phyloP scores from a whole-genome alignment of 2,329 filamentous ascomycete species.

The Trichoderma endophyticum region DNA sequence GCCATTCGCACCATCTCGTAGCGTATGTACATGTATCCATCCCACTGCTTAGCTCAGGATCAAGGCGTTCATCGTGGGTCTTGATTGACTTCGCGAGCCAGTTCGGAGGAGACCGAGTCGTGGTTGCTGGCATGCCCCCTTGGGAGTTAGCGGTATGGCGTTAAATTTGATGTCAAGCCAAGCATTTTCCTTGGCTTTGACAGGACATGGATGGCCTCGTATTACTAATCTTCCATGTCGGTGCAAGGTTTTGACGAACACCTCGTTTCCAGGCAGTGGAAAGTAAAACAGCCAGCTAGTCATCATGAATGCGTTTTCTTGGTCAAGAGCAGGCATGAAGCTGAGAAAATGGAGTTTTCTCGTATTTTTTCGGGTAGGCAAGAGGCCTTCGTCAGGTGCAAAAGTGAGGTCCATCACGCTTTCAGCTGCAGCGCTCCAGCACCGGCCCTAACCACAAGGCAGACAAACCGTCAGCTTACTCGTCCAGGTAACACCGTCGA shows the following conservation, averaged over 20 bases:
- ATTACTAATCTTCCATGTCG: background rate
- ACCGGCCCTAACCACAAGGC: background rate
- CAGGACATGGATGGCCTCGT: background rate
- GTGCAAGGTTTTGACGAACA: background rate
- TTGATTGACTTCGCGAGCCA: background rate
- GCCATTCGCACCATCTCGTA: background rate
- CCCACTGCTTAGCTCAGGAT: background rate
- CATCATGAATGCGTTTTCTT: background rate
- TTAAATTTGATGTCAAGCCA: conserved; percentile 3
- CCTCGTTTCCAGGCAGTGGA: background rate
- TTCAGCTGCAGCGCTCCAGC: background rate
- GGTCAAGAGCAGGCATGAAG: background rate
- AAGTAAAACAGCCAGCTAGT: background rate
- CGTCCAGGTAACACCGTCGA: background rate
- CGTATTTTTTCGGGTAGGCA: background rate
- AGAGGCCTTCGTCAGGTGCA: background rate
- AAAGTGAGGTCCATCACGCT: background rate
- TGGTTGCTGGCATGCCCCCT: background rate
- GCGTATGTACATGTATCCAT: background rate
- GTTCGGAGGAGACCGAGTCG: background rate
- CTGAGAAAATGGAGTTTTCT: background rate
- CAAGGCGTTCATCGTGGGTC: background rate
- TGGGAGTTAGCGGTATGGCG: background rate
- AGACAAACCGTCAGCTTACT: background rate
- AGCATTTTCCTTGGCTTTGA: background rate